phyloP scores from a whole-genome alignment of 1,284 basidiomycete genomes.

The Boletellus deceptivus region DNA sequence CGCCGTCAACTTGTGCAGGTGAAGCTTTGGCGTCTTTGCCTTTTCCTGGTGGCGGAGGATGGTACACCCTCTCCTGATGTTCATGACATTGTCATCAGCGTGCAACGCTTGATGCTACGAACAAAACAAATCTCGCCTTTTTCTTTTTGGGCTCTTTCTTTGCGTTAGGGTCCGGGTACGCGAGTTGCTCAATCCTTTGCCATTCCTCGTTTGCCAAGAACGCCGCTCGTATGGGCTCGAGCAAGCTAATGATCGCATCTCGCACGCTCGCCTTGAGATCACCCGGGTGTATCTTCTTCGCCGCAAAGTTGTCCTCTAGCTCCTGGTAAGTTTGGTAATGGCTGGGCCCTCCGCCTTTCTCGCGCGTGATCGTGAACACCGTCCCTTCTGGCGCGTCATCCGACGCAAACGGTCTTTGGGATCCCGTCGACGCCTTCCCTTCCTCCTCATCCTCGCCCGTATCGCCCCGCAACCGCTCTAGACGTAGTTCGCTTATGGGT shows the following conservation, averaged over 20 bases:
- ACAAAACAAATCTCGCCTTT: constrained; percentile 36
- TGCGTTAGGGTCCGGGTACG: constrained; percentile 80
- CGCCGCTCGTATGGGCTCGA: constrained; percentile 80
- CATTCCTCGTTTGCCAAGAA: constrained; percentile 82
- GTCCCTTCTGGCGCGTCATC: constrained; percentile 78
- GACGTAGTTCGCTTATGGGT: constrained; percentile 77
- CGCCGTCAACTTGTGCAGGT: constrained; percentile 7
- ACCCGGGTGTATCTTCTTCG: constrained; percentile 81
- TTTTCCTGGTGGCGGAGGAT: constrained; percentile 75
- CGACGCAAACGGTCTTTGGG: constrained; percentile 58
- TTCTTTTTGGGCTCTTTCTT: constrained; percentile 67
- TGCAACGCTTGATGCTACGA: neutral
- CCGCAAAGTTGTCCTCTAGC: constrained; percentile 76
- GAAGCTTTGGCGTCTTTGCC: constrained; percentile 49
- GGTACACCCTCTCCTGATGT: constrained; percentile 70
- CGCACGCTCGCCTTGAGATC: constrained; percentile 87
- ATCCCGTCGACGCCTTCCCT: constrained; percentile 37
- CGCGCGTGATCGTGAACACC: constrained; percentile 77
- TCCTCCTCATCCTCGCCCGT: constrained; percentile 41
- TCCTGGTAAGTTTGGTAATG: constrained; percentile 73
- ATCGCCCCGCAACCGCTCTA: constrained; percentile 51
- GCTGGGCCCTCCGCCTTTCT: constrained; percentile 74
- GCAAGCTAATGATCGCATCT: constrained; percentile 74
- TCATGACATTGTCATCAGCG: neutral
- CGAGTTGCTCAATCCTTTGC: constrained; percentile 73